A percentile compares a stretch with the other conserved stretches of the same genome.
These are phyloP conservation scores for Teratosphaeria epicoccoides DNA, from an alignment of 2,329 filamentous ascomycete species.

Conservation along the genomic window DNA sequence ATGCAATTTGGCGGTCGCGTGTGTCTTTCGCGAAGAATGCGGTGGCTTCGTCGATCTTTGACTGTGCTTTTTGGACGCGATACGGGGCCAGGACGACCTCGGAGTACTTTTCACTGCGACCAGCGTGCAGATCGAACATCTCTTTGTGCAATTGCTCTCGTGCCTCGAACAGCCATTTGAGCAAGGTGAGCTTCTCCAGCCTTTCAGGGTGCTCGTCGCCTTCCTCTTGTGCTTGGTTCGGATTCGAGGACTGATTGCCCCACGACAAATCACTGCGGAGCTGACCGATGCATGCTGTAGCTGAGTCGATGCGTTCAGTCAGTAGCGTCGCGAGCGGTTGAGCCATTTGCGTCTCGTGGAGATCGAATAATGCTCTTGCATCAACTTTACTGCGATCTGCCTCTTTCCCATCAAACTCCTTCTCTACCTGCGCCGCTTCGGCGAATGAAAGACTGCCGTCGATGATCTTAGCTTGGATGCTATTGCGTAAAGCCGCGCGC, in stretches of 20 bases:
- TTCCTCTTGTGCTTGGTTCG: conserved; percentile 84
- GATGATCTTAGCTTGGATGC: conserved; percentile 68
- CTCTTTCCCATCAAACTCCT: conserved; percentile 61
- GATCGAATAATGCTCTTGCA: conserved; percentile 70
- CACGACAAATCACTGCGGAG: conserved; percentile 62
- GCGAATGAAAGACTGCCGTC: conserved; percentile 70
- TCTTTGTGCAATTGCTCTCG: conserved; percentile 80
- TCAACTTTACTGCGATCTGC: conserved; percentile 59
- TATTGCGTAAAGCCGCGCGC: conserved; percentile 15
- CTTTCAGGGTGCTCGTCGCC: conserved; percentile 91
- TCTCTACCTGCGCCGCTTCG: conserved; percentile 67
- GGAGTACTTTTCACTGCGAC: conserved; percentile 73
- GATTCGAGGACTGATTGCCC: conserved; percentile 55
- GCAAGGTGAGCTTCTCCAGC: conserved; percentile 81
- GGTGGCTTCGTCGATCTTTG: conserved; percentile 68
- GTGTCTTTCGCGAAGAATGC: conserved; percentile 76
- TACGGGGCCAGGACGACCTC: conserved; percentile 78
- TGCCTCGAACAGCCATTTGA: conserved; percentile 95
- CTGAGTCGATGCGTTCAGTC: conserved; percentile 60
- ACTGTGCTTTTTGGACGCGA: conserved; percentile 57
- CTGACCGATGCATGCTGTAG: conserved; percentile 67
- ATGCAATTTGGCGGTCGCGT: conserved; percentile 55
- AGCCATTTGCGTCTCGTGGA: conserved; percentile 74
- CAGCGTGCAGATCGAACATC: conserved; percentile 72
- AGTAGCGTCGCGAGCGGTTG: conserved; percentile 72